Percentiles rank a stretch among this genome's conserved stretches.
Evolutionary conservation across 306 rosid genomes (phyloP).

Genomic region (Sesbania bispinosa): DNA sequence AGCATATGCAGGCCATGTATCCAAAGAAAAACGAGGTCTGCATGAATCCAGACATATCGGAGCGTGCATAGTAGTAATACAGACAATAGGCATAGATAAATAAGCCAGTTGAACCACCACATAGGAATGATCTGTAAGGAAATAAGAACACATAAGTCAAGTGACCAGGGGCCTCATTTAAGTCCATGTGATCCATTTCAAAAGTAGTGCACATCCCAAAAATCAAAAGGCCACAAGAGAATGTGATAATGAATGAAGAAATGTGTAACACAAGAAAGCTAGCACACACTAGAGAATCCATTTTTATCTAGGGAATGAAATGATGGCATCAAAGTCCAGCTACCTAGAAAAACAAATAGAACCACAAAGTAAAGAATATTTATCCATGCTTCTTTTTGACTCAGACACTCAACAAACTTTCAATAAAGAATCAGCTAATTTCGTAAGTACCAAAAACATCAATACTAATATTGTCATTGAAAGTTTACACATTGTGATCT

Average conservation of each 20-base stretch:
- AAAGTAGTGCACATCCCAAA: background rate
- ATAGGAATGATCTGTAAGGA: slow-evolving; percentile 44
- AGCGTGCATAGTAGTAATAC: slow-evolving; percentile 48
- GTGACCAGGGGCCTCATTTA: background rate
- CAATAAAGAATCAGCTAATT: background rate
- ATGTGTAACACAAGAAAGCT: slow-evolving; percentile 15
- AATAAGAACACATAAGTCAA: slow-evolving; percentile 13
- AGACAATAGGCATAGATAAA: slow-evolving; percentile 51
- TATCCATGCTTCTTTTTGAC: background rate
- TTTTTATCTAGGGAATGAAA: background rate
- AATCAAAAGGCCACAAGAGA: background rate
- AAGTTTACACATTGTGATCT: background rate
- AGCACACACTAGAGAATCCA: background rate
- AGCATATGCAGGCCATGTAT: slow-evolving; percentile 55
- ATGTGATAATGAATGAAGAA: background rate
- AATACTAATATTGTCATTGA: background rate
- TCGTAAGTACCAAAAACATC: background rate
- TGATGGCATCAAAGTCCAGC: background rate
- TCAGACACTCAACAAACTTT: background rate
- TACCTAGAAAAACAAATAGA: background rate
- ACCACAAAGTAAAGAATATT: slow-evolving; percentile 6
- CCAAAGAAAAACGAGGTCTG: slow-evolving; percentile 53
- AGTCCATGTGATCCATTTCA: background rate
- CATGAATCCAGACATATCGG: slow-evolving; percentile 52
- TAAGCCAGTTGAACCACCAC: slow-evolving; percentile 51